Evolutionary conservation across 2,329 filamentous ascomycete species (phyloP).

Genomic region (Sporothrix brasiliensis): DNA sequence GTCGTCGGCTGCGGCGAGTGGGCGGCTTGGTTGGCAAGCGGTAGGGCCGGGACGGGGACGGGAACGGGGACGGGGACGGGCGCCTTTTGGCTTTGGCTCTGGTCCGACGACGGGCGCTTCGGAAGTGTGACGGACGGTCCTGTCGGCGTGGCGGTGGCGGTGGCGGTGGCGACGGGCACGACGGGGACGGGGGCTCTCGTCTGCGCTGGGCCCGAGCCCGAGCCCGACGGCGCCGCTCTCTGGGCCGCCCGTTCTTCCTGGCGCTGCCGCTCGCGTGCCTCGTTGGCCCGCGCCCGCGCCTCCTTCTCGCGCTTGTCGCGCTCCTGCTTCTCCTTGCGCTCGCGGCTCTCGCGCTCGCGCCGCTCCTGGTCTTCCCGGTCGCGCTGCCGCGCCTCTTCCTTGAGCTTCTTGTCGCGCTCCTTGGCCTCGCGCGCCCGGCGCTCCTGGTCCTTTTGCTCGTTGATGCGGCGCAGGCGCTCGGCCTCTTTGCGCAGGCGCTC

Average conservation of each 20-base stretch:
- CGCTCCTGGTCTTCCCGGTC: constrained; percentile 72
- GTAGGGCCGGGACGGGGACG: constrained; percentile 70
- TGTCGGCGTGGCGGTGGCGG: not conserved
- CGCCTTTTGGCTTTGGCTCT: constrained; percentile 50
- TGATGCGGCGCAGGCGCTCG: constrained; percentile 75
- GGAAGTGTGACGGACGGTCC: constrained; percentile 43
- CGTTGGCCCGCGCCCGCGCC: constrained; percentile 48
- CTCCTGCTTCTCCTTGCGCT: constrained; percentile 60
- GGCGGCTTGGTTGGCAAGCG: not conserved
- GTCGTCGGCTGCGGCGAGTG: constrained; percentile 11
- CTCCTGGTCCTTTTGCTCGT: constrained; percentile 85
- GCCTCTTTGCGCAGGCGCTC: constrained; percentile 82
- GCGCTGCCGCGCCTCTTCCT: constrained; percentile 77
- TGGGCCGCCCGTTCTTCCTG: constrained; percentile 51
- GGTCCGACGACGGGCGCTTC: constrained; percentile 44
- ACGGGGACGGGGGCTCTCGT: not conserved
- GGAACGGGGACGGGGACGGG: constrained; percentile 70
- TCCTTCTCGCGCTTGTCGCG: constrained; percentile 59
- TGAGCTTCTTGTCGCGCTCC: constrained; percentile 80
- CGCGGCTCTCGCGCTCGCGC: constrained; percentile 64
- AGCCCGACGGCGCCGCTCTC: constrained; percentile 45
- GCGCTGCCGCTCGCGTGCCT: constrained; percentile 39
- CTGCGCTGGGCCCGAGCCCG: not conserved
- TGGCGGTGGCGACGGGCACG: not conserved
- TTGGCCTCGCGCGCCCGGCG: constrained; percentile 79